These are phyloP conservation scores for Chaetomium cochliodes DNA, from an alignment of 495 filamentous ascomycete species.

Conservation along the genomic window DNA sequence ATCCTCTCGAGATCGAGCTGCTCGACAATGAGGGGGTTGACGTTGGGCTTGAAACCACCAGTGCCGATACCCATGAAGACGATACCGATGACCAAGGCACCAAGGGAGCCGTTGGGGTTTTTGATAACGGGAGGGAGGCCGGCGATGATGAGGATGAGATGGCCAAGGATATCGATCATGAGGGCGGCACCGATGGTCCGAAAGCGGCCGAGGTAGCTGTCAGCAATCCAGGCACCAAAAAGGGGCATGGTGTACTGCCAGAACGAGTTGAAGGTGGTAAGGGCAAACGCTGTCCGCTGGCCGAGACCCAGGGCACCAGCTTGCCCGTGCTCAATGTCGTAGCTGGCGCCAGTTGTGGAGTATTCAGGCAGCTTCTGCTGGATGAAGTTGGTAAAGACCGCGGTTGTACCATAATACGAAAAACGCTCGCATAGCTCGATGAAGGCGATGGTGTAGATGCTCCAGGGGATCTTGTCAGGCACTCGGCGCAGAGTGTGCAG, in stretches of 20 bases:
- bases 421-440: slow-evolving; percentile 78
- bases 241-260: slow-evolving; percentile 74
- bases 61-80: slow-evolving; percentile 65
- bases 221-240: slow-evolving; percentile 66
- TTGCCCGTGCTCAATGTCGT: slow-evolving; percentile 42
- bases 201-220: slow-evolving; percentile 69
- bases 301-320: slow-evolving; percentile 68
- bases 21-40: slow-evolving; percentile 60
- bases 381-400: slow-evolving; percentile 60
- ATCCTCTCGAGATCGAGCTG: slow-evolving; percentile 45
- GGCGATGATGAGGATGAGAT: slow-evolving; percentile 63
- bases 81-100: slow-evolving; percentile 60
- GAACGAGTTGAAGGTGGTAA: slow-evolving; percentile 71
- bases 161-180: slow-evolving; percentile 60
- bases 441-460: slow-evolving; percentile 67
- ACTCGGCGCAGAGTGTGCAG: slow-evolving; percentile 61
- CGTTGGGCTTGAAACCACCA: slow-evolving; percentile 65
- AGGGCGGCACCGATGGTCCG: slow-evolving; percentile 64
- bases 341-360: slow-evolving; percentile 60
- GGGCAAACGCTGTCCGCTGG: slow-evolving; percentile 61
- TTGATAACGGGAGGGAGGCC: slow-evolving; percentile 61
- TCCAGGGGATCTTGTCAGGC: slow-evolving; percentile 62
- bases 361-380: slow-evolving; percentile 59
- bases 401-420: slow-evolving; percentile 74
- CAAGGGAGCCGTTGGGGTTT: slow-evolving; percentile 54